Evolutionary conservation across 2,329 filamentous ascomycete genomes (phyloP).

Genomic region (Trichoderma arundinaceum): DNA sequence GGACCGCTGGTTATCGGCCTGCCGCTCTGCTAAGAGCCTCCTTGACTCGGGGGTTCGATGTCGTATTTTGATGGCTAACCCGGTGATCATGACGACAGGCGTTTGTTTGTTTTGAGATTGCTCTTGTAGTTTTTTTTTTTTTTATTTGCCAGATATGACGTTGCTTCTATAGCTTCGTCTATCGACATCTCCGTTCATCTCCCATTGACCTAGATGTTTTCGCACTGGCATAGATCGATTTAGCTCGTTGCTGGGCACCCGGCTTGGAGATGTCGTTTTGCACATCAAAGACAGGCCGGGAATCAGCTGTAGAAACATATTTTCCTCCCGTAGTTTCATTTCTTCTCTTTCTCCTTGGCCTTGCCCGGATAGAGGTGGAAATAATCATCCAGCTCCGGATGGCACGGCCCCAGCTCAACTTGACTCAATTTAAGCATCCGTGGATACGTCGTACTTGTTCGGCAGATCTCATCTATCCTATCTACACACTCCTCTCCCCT

Average conservation of each 20-base stretch:
- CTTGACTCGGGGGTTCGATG: constrained; percentile 11
- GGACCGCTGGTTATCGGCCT: background rate
- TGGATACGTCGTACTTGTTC: constrained; percentile 3
- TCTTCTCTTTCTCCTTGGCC: background rate
- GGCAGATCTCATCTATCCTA: constrained; percentile 5
- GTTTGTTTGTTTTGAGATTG: background rate
- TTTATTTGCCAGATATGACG: constrained; percentile 45
- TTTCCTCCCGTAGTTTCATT: background rate
- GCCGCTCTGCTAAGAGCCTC: constrained; percentile 10
- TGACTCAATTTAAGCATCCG: constrained; percentile 5
- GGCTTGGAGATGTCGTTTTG: constrained; percentile 62
- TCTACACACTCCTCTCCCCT: background rate
- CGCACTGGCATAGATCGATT: constrained; percentile 60
- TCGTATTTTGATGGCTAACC: background rate
- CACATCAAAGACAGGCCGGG: constrained; percentile 58
- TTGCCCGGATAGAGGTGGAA: background rate
- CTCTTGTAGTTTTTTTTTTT: background rate
- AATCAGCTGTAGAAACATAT: constrained; percentile 65
- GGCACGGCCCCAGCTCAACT: background rate
- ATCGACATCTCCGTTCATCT: constrained; percentile 56
- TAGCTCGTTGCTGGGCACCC: constrained; percentile 62
- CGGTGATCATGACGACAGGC: no score
- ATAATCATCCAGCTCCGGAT: background rate
- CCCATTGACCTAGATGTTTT: constrained; percentile 59
- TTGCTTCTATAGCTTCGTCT: constrained; percentile 42